Conservation (phyloP, 2,329 filamentous ascomycete species). For the Colletotrichum neosansevieriae region DNA sequence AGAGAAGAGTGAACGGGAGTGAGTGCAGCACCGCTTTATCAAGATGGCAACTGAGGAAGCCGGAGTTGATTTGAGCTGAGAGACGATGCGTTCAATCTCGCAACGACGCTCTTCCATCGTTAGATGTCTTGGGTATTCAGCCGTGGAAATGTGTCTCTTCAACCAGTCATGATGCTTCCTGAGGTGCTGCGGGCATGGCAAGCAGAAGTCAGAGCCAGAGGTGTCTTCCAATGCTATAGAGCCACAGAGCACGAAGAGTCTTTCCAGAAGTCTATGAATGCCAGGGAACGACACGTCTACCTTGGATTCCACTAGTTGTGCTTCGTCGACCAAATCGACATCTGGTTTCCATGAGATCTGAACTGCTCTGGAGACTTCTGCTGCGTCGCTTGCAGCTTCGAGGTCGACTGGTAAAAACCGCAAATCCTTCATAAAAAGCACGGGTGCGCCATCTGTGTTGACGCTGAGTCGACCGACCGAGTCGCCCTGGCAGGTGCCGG, state of each 20-base stretch:
- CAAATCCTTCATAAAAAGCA: slow-evolving; percentile 11
- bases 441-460: fast-evolving
- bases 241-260: slow-evolving; percentile 17
- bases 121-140: not conserved
- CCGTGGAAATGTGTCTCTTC: not conserved
- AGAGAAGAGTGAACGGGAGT: slow-evolving; percentile 4
- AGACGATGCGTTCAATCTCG: not conserved
- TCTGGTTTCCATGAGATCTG: not conserved
- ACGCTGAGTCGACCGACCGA: fast-evolving
- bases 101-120: not conserved
- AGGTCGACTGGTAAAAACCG: slow-evolving; percentile 4
- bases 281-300: not conserved
- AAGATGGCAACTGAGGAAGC: not conserved
- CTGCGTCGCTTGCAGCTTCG: not conserved
- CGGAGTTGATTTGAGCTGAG: not conserved
- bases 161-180: slow-evolving; percentile 13
- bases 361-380: not conserved
- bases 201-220: not conserved
- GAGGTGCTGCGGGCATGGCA: not conserved
- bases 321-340: not conserved
- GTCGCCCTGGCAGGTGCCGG: not conserved
- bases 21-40: slow-evolving; percentile 27
- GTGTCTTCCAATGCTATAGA: not conserved
- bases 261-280: not conserved
- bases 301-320: not conserved